Evolutionary conservation across 2,329 filamentous ascomycete species (phyloP), one percentile per base, ranked within the genome.

Genomic region (Aureobasidium leucospermi): DNA sequence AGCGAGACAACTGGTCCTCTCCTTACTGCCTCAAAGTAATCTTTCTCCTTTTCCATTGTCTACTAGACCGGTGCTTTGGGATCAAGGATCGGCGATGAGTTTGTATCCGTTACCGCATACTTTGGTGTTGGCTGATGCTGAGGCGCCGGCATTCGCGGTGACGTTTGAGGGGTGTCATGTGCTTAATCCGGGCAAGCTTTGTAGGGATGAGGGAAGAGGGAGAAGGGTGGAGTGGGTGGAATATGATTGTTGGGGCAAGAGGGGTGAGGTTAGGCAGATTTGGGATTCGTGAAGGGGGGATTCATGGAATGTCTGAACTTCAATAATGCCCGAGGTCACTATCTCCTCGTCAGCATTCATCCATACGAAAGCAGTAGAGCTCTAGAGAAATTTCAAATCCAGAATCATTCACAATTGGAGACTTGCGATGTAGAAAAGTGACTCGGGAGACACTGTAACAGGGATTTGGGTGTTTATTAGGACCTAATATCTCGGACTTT

Each of bases 131-230:
- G 86, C 90, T 1, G 94, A 99, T 74, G 79, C 87, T 0, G 89
- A 92, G 43, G 86, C 87, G 9, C 86, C 89, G 13, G 81, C 90
- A 0, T 99, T 96, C 68, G 88, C 87, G 58, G 78, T 96, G 64
- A 96, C 89, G 13, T 97, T 97, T 69, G 93, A 96, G 73, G 93
- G 92, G 0, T 97, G 94, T 69, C 89, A 94, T 75, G 92, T 96
- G 36, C 86, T 99, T 82, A 99, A 99, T 71, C 92, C 94, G 0
- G 90, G 91, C 6, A 80, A 82, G 51, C 73, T 99, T 52, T 80
- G 95, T 36, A 73, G 71, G 53, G 71, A 70, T 28, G 85, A 89
- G 0, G 77, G 83, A 0, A 80, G 85, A 57, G 82, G 84, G 63
- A 83, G 86, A 6, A 70, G 70, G 60, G 88, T 85, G 6, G 81